Conservation (phyloP, 352 stramenopile genomes). For the Phytophthora brassicae region DNA sequence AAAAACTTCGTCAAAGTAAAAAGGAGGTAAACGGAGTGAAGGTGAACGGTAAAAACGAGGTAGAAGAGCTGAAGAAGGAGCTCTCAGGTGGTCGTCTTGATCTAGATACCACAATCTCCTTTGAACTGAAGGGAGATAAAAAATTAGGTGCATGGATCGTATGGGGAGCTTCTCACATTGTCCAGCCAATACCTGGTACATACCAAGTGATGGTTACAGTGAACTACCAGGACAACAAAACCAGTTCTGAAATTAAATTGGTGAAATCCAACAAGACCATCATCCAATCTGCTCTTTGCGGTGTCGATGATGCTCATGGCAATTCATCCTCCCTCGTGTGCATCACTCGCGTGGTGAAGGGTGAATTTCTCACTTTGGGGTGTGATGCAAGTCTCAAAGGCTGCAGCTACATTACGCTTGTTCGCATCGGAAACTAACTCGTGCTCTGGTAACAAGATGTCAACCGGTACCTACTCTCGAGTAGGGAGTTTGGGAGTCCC, state of each 20-base stretch:
- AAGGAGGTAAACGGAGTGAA: too few relatives aligned
- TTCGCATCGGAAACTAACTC: constrained; percentile 8
- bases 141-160: neutral
- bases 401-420: constrained; percentile 3
- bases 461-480: too few relatives aligned
- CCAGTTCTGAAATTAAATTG: neutral
- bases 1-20: too few relatives aligned
- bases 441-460: too few relatives aligned
- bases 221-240: neutral
- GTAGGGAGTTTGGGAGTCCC: too few relatives aligned
- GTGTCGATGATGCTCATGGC: neutral
- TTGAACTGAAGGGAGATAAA: too few relatives aligned
- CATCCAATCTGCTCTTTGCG: neutral
- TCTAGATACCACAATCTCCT: too few relatives aligned
- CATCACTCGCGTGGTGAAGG: neutral
- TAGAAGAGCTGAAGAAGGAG: too few relatives aligned
- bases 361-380: neutral
- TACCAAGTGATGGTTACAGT: neutral
- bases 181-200: neutral
- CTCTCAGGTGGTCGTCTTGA: too few relatives aligned
- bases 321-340: neutral
- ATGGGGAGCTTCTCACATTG: neutral
- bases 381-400: neutral
- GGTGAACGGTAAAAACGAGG: too few relatives aligned
- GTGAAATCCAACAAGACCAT: neutral